These are phyloP conservation scores for Coemansia aciculifera DNA, from an alignment of 192 early-diverging fungal species.

Conservation along the genomic window DNA sequence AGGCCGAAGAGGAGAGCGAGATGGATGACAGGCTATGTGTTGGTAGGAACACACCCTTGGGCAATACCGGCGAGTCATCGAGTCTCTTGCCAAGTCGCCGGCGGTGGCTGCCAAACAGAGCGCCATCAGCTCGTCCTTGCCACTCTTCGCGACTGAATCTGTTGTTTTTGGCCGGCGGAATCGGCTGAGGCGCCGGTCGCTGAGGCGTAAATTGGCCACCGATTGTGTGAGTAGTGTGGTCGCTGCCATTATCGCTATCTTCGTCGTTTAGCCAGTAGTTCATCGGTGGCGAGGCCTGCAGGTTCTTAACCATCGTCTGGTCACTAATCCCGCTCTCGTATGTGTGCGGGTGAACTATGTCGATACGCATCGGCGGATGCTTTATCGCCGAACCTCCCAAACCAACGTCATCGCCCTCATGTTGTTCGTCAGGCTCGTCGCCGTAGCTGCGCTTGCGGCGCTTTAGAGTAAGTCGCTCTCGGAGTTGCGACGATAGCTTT, in stretches of 20 bases:
- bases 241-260: slow-evolving; percentile 8
- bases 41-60: not conserved
- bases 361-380: slow-evolving; percentile 2
- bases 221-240: not conserved
- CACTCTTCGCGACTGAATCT: slow-evolving; percentile 41
- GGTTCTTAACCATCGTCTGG: not conserved
- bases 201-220: slow-evolving; percentile 16
- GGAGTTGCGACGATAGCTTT: slow-evolving; percentile 44
- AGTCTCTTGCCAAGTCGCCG: not conserved
- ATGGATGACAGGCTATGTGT: not conserved
- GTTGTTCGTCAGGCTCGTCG: slow-evolving; percentile 6
- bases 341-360: slow-evolving; percentile 10
- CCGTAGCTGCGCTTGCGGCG: slow-evolving; percentile 28
- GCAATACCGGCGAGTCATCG: not conserved
- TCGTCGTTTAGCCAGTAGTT: slow-evolving; percentile 36
- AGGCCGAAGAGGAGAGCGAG: not conserved
- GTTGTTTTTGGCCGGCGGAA: not conserved
- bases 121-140: slow-evolving; percentile 22
- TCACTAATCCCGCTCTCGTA: slow-evolving; percentile 8
- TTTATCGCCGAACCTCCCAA: not conserved
- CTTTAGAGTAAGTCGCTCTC: slow-evolving; percentile 29
- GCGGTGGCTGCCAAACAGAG: slow-evolving; percentile 43
- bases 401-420: not conserved
- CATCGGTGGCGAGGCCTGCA: slow-evolving; percentile 24
- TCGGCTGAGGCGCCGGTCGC: slow-evolving; percentile 16